Evolutionary conservation across 116 monocot genomes (phyloP).

Genomic region (Posidonia oceanica): DNA sequence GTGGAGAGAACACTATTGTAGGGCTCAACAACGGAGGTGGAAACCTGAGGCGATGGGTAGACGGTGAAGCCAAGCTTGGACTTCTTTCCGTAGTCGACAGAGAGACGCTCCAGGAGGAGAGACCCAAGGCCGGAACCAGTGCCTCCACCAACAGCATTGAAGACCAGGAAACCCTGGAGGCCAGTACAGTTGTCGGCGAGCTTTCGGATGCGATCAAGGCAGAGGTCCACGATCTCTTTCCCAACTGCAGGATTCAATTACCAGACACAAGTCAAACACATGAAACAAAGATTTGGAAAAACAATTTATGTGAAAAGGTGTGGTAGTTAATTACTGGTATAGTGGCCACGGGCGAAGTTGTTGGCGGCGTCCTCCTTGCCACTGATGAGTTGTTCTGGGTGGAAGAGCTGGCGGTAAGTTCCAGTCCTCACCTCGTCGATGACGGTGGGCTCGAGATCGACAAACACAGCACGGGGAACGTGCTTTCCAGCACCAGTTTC

Average conservation of each 20-base stretch:
- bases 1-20: constrained; percentile 42
- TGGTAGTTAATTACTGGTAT: constrained; percentile 18
- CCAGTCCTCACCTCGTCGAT: constrained; percentile 44
- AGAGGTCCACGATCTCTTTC: constrained; percentile 33
- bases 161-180: constrained; percentile 31
- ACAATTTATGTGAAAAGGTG: not conserved
- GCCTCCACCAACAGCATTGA: constrained; percentile 30
- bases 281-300: not conserved
- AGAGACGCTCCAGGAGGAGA: constrained; percentile 27
- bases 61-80: constrained; percentile 40
- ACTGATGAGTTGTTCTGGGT: constrained; percentile 49
- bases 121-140: constrained; percentile 36
- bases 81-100: constrained; percentile 40
- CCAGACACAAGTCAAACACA: not conserved
- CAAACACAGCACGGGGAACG: constrained; percentile 20
- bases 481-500: constrained; percentile 43
- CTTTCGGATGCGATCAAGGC: constrained; percentile 30
- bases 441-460: constrained; percentile 44
- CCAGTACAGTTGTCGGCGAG: constrained; percentile 35
- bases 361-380: constrained; percentile 50
- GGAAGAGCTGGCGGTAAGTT: constrained; percentile 42
- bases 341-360: constrained; percentile 49
- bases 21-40: constrained; percentile 37
- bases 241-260: constrained; percentile 13
- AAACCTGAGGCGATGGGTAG: constrained; percentile 34